Evolutionary conservation across 139 green algal species (phyloP), one percentile per base, ranked within the genome.

Genomic region (Deuterostichococcus epilithicus): DNA sequence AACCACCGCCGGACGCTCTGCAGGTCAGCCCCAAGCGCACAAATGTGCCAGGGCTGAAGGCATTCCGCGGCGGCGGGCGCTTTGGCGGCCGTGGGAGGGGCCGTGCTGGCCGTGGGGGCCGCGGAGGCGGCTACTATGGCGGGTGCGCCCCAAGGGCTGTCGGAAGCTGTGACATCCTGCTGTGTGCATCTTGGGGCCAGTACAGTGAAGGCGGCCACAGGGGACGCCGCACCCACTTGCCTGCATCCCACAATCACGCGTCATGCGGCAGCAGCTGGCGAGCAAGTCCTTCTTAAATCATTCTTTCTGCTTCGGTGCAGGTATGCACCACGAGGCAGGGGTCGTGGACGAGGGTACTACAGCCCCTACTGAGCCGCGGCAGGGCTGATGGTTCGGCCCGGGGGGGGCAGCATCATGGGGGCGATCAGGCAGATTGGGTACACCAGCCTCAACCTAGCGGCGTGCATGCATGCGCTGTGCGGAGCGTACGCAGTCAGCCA

Each of bases 11-110:
- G 60, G 58, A 22, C 37, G 25, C n/a, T 38, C 4, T 73, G 68
- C 87, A 95, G 91, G 92, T 97, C 35, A 78, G 77, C 1, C 91
- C 92, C 42, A 98, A 98, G 86, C 89, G 94, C 39, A 98, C 94
- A 70, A 98, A 98, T 77, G 87, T 97, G 30, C 94, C 94, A 1
- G 94, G 94, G 26, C 83, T 98, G 82, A 97, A 96, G 80, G 66
- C 44, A 30, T n/a, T 34, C 1, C 68, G 76, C 32, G 69, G 74
- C 1, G 28, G 37, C 1, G 79, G 84, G 34, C 81, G 92, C 1
- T 84, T 86, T 0, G 66, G 88, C 2, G 84, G 89, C 0, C 72
- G 92, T 8, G 89, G 91, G 6, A 58, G 92, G n/a, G 84, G 90
- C 0, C 44, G 78, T 37, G 78, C 76, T 25, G 81, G 78, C 33